Evolutionary conservation across 1,139 yeast species (phyloP).

Genomic region (Martiniozyma asiatica): DNA sequence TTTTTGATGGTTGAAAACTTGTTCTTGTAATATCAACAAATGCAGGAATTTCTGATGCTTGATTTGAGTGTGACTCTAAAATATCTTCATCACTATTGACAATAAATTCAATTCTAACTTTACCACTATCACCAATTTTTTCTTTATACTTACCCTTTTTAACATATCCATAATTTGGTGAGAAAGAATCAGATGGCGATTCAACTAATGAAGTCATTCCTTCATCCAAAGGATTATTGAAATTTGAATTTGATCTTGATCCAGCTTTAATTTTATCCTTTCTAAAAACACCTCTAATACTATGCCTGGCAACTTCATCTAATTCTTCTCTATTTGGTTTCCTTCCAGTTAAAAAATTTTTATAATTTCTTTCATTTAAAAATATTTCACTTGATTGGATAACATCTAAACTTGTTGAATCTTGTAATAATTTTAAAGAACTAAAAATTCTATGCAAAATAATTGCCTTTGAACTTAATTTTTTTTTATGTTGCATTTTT

Average conservation of each 20-base stretch:
- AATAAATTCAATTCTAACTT: slow-evolving; percentile 36
- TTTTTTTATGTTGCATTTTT: slow-evolving; percentile 55
- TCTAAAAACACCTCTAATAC: slow-evolving; percentile 17
- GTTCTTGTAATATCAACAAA: slow-evolving; percentile 28
- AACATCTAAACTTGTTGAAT: slow-evolving; percentile 49
- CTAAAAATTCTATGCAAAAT: slow-evolving; percentile 70
- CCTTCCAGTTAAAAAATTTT: slow-evolving; percentile 21
- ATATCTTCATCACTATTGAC: slow-evolving; percentile 25
- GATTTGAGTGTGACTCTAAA: slow-evolving; percentile 2
- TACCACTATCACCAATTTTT: slow-evolving; percentile 29
- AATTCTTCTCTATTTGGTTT: slow-evolving; percentile 17
- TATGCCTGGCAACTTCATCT: slow-evolving; percentile 14
- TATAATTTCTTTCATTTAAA: slow-evolving; percentile 22
- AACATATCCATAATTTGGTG: neutral
- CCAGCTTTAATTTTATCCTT: slow-evolving; percentile 5
- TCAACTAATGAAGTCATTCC: neutral
- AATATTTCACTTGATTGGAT: slow-evolving; percentile 23
- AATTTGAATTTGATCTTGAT: slow-evolving; percentile 4
- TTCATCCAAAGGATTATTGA: slow-evolving; percentile 1
- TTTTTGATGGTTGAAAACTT: slow-evolving; percentile 24
- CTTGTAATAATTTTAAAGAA: slow-evolving; percentile 64
- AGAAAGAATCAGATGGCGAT: slow-evolving; percentile 5
- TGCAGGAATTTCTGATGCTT: slow-evolving; percentile 19
- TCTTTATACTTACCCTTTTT: slow-evolving; percentile 26
- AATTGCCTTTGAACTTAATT: slow-evolving; percentile 63